Evolutionary conservation across 139 green algal genomes (phyloP), one percentile per base, ranked within the genome.

Genomic region (Chlamydomonas asymmetrica): DNA sequence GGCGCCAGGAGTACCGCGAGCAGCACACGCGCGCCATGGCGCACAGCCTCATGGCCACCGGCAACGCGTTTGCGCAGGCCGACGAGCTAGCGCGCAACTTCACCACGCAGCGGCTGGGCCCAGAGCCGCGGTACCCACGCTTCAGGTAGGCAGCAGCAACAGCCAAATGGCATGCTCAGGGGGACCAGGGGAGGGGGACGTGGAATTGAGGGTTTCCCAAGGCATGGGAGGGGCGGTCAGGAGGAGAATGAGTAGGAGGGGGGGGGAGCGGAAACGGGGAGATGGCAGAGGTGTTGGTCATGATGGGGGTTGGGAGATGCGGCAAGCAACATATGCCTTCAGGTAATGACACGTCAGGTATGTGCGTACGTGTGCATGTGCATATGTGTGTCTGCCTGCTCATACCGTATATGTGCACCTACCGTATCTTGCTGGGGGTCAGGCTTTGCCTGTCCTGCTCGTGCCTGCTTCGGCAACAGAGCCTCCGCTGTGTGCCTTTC

Each of bases 11-110:
- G 6, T 68, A 37, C 70, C 45, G 59, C 13, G 56, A 68, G 56
- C 70, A 76, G 57, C 70, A 40, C 31, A 39, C 67, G 56, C 50
- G 67, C 56, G 70, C 70, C 6, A 76, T 76, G 70, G 70, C 70
- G 0, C 56, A 41, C 29, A 50, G 29, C 13, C 56, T 76, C 39
- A 57, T 76, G 38, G 70, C 60, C 37, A 76, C 70, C 22, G 70
- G 70, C 4, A 76, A 23, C 56, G 57, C 70, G 6, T 76, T n/a
- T n/a, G n/a, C 56, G 70, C 40, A 66, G 70, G 45, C 45, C 45
- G 45, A 52, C 45, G 45, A 52, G 45, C 13, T 52, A 13, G 45
- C 45, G 45, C 45, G 45, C n/a, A n/a, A n/a, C n/a, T n/a, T n/a
- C n/a, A n/a, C n/a, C n/a, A n/a, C n/a, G n/a, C n/a, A n/a, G n/a